phyloP scores from a whole-genome alignment of 441 rosid genomes.

The Pelargonium cotyledonis region DNA sequence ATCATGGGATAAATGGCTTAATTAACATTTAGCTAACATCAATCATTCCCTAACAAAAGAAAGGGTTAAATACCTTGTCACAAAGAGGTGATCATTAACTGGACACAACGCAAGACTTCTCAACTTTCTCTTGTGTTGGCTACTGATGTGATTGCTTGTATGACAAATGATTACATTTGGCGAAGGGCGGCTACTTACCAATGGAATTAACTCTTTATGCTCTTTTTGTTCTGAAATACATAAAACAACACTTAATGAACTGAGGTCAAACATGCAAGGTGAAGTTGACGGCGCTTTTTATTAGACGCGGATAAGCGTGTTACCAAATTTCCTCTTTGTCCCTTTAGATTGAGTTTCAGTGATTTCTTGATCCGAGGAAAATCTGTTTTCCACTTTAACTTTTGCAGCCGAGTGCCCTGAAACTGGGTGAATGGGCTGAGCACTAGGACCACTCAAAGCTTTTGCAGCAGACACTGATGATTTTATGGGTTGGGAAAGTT shows the following conservation, averaged over 20 bases:
- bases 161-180: slow-evolving; percentile 48
- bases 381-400: slow-evolving; percentile 35
- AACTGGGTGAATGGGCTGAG: slow-evolving; percentile 25
- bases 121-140: slow-evolving; percentile 93
- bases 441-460: slow-evolving; percentile 21
- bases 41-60: not conserved
- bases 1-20: not conserved
- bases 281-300: slow-evolving; percentile 4
- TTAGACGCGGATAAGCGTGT: slow-evolving; percentile 8
- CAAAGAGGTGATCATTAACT: slow-evolving; percentile 70
- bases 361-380: slow-evolving; percentile 29
- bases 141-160: slow-evolving; percentile 55
- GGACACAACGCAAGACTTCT: slow-evolving; percentile 78
- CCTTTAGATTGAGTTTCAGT: slow-evolving; percentile 40
- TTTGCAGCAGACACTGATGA: slow-evolving; percentile 23
- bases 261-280: not conserved
- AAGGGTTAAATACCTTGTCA: slow-evolving; percentile 53
- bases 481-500: slow-evolving; percentile 27
- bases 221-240: slow-evolving; percentile 56
- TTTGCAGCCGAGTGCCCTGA: slow-evolving; percentile 25
- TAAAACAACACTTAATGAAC: slow-evolving; percentile 14
- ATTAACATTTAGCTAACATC: not conserved
- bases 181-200: slow-evolving; percentile 47
- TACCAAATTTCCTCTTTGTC: slow-evolving; percentile 67
- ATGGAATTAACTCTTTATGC: slow-evolving; percentile 64